phyloP scores from a whole-genome alignment of 2,329 filamentous ascomycete genomes.

The Pseudonectria foliicola region DNA sequence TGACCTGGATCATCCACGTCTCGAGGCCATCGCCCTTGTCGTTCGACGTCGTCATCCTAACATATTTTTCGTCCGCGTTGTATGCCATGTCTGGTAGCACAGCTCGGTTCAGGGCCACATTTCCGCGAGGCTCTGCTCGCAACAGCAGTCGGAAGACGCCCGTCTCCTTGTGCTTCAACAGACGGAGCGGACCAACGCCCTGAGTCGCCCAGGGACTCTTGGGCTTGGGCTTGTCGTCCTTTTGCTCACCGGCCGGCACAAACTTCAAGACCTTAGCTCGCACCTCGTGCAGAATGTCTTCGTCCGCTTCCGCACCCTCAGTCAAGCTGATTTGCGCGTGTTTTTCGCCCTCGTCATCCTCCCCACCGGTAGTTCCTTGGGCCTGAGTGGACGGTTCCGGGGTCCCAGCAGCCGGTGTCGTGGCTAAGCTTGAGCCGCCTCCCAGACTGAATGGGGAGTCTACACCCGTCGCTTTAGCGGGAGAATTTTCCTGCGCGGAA shows the following conservation, averaged over 20 bases:
- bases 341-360: constrained; percentile 50
- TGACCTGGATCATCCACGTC: constrained; percentile 66
- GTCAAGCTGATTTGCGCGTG: constrained; percentile 66
- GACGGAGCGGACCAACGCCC: constrained; percentile 63
- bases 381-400: constrained; percentile 47
- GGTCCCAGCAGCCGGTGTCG: constrained; percentile 51
- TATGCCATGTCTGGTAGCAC: constrained; percentile 58
- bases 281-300: constrained; percentile 62
- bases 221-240: constrained; percentile 36
- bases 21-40: constrained; percentile 54
- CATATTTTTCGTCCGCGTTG: constrained; percentile 52
- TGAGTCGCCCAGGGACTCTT: constrained; percentile 59
- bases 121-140: constrained; percentile 67
- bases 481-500: constrained; percentile 34
- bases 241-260: constrained; percentile 40
- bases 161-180: constrained; percentile 67
- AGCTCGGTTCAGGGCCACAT: constrained; percentile 64
- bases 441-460: constrained; percentile 51
- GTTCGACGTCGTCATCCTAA: constrained; percentile 51
- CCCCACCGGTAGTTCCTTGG: constrained; percentile 32
- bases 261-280: constrained; percentile 64
- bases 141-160: constrained; percentile 61
- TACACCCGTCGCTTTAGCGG: constrained; percentile 41
- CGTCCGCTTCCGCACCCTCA: constrained; percentile 62
- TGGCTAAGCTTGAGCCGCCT: constrained; percentile 53